Conservation (phyloP, 2,329 filamentous ascomycete species). For the Colletotrichum theobromicola region DNA sequence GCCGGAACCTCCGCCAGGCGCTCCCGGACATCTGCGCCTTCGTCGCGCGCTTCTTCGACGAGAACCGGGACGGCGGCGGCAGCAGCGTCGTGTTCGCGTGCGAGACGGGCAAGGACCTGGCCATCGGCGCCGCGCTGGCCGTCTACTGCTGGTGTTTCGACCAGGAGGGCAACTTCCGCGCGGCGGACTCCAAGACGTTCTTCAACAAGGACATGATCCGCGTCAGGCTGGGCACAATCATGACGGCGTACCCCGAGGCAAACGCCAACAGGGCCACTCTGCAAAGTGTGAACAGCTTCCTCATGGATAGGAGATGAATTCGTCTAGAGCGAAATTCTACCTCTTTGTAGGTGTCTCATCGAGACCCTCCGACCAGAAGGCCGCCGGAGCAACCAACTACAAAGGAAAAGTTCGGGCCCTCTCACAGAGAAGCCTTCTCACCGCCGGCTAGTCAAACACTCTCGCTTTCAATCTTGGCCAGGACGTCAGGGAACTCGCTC, state of each 20-base stretch:
- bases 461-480: conserved; percentile 45
- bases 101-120: conserved; percentile 79
- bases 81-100: conserved; percentile 66
- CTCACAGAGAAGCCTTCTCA: conserved; percentile 10
- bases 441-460: conserved; percentile 22
- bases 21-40: conserved; percentile 68
- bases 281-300: conserved; percentile 88
- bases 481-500: conserved; percentile 56
- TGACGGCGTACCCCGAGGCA: conserved; percentile 76
- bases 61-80: background rate
- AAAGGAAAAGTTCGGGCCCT: background rate
- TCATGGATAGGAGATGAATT: conserved; percentile 65
- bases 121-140: conserved; percentile 78
- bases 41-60: conserved; percentile 43
- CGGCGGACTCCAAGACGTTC: conserved; percentile 25
- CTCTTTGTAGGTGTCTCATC: background rate
- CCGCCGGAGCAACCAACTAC: background rate
- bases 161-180: conserved; percentile 57
- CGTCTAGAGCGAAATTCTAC: background rate
- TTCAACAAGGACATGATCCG: conserved; percentile 81
- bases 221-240: conserved; percentile 80
- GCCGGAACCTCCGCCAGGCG: conserved; percentile 78
- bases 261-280: conserved; percentile 86
- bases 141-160: conserved; percentile 77
- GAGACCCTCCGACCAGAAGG: background rate